Base-by-base conservation (phyloP, 1,284 basidiomycete genomes). In the Exsudoporus floridanus region DNA sequence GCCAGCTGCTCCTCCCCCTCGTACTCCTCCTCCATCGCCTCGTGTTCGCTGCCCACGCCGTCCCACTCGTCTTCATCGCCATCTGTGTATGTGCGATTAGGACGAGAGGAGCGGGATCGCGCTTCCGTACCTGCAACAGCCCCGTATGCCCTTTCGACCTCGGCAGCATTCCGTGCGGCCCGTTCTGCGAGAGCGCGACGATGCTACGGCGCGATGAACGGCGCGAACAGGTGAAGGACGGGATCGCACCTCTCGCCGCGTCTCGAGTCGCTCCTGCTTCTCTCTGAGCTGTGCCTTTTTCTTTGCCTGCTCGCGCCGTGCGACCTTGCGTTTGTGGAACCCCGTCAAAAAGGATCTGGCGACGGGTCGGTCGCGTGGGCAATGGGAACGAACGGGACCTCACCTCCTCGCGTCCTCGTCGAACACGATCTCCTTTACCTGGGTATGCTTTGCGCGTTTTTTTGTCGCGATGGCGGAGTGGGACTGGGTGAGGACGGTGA, bases 271-370 rank as follows among this genome's bases (percentile, higher is more conserved):
- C 54, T 85, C 81, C 62, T 81, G 77, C 65, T 88, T 89, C 63
- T 89, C 84, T 56, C 82, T 74, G 58, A 88, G 81, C 51, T 76
- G 67, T 28, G 86, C 86, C 66, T 80, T 87, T 61, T 81, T 79
- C 61, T 81, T 83, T 30, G 85, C 83, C 31, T 78, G 82, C 60
- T 91, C 85, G 62, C 84, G 79, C 67, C 87, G 88, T 59, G 81
- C 81, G 46, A 90, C 66, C 66, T 94, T 94, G 58, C 91, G 84
- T 70, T 92, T 93, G 67, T 87, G 87, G 70, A 94, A 94, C 16
- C 91, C 91, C 10, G 90, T 93, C 65, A 94, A 70, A 70, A 86
- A 94, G 47, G 92, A 86, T 62, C 90, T 93, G 64, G 8, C 49
- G 14, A 13, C 25, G 19, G 27, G 46, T 65, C 14, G 42, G 43